Evolutionary conservation across 1,284 basidiomycete genomes (phyloP), one percentile per base, ranked within the genome.

Genomic region (Tetrapyrgos nigripes): DNA sequence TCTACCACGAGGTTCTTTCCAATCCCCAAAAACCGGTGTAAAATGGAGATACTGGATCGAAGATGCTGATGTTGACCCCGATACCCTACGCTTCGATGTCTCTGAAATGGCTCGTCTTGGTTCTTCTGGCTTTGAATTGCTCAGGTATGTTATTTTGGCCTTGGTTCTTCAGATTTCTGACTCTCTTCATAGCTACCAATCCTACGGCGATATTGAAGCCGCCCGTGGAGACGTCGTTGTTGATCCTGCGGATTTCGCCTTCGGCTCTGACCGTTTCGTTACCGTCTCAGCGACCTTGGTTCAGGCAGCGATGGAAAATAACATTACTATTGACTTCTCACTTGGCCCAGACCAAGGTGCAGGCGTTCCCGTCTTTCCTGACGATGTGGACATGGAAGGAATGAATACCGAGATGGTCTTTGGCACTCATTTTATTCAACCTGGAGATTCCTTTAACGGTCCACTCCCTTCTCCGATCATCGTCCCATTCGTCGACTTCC

Each of bases 31-130:
- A n/a, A 60, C 59, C 8, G 59, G 59, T 6, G 53, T 52, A 11
- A 60, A 60, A 53, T 63, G 63, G 61, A 59, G 63, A 3, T 65
- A 65, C 29, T 65, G 63, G 59, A 60, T 65, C 9, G 61, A 65
- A 45, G 61, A 65, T 50, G 59, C 55, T 0, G 55, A 51, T 3
- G 59, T 5, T 4, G 54, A 60, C 21, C 53, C 55, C n/a, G 57
- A 65, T 24, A 27, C 56, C 2, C 24, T 65, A 17, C 59, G 55
- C 23, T 53, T 44, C 2, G 63, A 65, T 43, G 50, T 65, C 21
- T 8, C 55, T 1, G 61, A 62, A 35, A 65, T 65, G 29, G 59
- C 61, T 2, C 50, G 40, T 21, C 57, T 63, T 3, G 63, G 63
- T 1, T 60, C 57, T 13, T 58, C 59, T 19, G 63, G 63, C 2